A percentile compares a stretch with the other conserved stretches of the same genome.
Conservation (phyloP, 2,329 filamentous ascomycete genomes). For the Plectosphaerella sp. region DNA sequence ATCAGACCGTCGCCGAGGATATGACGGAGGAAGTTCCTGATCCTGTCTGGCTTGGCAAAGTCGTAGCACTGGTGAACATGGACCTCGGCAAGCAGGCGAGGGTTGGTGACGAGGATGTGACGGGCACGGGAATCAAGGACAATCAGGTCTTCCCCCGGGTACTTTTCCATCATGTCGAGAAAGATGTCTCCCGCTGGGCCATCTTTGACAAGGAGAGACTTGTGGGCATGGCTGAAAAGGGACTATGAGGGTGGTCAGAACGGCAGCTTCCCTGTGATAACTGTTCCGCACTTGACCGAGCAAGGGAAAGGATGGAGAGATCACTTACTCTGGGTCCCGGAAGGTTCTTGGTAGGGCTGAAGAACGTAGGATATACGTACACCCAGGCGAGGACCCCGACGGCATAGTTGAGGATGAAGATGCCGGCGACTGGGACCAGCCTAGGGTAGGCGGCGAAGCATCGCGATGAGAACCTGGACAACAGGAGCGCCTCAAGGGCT, state of each 20-base stretch:
- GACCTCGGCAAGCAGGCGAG: constrained; percentile 28
- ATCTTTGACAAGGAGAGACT: constrained; percentile 13
- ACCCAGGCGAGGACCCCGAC: constrained; percentile 11
- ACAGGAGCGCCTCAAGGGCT: no score
- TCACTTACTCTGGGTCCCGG: constrained; percentile 9
- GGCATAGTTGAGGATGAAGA: constrained; percentile 14
- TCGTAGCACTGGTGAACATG: constrained; percentile 45
- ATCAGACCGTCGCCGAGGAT: constrained; percentile 58
- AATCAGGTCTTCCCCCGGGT: constrained; percentile 17
- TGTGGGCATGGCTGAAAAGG: constrained; percentile 13
- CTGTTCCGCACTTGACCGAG: neutral
- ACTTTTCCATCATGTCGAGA: constrained; percentile 16
- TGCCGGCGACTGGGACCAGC: neutral
- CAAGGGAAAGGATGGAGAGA: neutral
- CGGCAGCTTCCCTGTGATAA: neutral
- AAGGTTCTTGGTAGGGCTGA: constrained; percentile 17
- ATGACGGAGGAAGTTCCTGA: constrained; percentile 43
- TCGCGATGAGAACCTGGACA: no score
- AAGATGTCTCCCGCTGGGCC: constrained; percentile 18
- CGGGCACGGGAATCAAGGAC: constrained; percentile 12
- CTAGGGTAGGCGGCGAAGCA: no score
- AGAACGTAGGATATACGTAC: constrained; percentile 12
- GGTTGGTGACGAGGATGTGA: constrained; percentile 16
- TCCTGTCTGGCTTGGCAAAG: constrained; percentile 44
- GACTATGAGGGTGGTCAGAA: neutral